Percentiles rank a stretch among this genome's conserved stretches.
phyloP scores from a whole-genome alignment of 257 asterid genomes.

The Solanum acaule region DNA sequence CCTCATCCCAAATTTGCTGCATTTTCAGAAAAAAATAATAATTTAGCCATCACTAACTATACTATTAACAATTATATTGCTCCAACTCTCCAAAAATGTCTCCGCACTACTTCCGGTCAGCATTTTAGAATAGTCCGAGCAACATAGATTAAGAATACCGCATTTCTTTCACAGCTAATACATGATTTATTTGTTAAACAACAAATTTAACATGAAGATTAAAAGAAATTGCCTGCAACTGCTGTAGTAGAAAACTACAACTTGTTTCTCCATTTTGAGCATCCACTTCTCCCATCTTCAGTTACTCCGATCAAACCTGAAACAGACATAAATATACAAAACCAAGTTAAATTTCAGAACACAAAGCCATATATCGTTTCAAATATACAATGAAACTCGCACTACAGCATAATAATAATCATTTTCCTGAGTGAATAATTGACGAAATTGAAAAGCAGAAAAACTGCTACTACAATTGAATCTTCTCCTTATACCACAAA shows the following conservation, averaged over 20 bases:
- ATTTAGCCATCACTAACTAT: background rate
- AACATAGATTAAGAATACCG: background rate
- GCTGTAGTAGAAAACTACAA: constrained; percentile 75
- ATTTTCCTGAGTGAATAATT: background rate
- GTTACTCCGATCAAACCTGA: constrained; percentile 7
- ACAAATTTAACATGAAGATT: background rate
- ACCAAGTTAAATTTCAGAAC: background rate
- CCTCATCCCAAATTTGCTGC: constrained; percentile 95
- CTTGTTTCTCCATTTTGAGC: constrained; percentile 48
- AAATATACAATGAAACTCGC: background rate
- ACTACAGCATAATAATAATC: background rate
- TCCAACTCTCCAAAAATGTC: background rate
- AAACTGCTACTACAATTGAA: background rate
- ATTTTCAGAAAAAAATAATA: background rate
- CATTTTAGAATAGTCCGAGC: background rate
- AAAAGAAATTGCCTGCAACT: constrained; percentile 50
- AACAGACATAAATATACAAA: background rate
- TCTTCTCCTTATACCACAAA: background rate
- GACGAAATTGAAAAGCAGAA: background rate
- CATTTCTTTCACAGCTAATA: background rate
- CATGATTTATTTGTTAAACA: background rate
- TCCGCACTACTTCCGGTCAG: background rate
- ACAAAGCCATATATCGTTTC: background rate
- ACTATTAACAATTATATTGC: background rate
- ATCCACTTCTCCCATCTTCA: constrained; percentile 58